Percentiles rank a stretch among this genome's conserved stretches.
Conservation (phyloP, 2,329 filamentous ascomycete genomes). For the Colletotrichum lupini region DNA sequence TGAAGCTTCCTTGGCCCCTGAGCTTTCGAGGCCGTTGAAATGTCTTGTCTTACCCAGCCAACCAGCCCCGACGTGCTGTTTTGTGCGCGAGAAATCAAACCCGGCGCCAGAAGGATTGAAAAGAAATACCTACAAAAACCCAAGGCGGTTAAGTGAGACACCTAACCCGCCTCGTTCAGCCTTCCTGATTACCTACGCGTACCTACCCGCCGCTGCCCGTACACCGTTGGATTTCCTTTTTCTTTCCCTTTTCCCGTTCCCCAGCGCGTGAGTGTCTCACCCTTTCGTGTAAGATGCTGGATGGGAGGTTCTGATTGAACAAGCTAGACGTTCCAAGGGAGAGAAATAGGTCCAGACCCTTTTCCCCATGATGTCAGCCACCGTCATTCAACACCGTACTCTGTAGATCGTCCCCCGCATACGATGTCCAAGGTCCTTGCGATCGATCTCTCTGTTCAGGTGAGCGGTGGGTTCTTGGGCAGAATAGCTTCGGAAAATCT, state of each 20-base stretch:
- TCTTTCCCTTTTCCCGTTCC: neutral
- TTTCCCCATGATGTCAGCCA: slow-evolving; percentile 29
- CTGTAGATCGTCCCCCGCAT: neutral
- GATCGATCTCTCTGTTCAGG: slow-evolving; percentile 14
- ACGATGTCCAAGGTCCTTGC: slow-evolving; percentile 2
- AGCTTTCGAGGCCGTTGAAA: neutral
- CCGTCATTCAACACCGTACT: slow-evolving; percentile 14
- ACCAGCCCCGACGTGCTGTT: neutral
- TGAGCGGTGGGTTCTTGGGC: slow-evolving; percentile 4
- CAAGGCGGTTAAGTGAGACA: slow-evolving; percentile 6
- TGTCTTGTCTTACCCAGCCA: slow-evolving; percentile 5
- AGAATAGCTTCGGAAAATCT: neutral
- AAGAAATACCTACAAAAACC: neutral
- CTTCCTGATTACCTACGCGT: neutral
- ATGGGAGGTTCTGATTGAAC: neutral
- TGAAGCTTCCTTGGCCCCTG: neutral
- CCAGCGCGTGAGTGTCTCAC: neutral
- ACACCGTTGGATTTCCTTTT: neutral
- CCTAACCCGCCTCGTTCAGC: neutral
- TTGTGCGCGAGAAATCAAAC: neutral
- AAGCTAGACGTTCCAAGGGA: neutral
- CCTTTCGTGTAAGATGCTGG: neutral
- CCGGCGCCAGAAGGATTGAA: neutral
- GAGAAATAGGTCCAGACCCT: neutral
- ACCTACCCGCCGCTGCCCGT: neutral